Conservation (phyloP, 2,329 filamentous ascomycete genomes). For the Pezicula radicicola region DNA sequence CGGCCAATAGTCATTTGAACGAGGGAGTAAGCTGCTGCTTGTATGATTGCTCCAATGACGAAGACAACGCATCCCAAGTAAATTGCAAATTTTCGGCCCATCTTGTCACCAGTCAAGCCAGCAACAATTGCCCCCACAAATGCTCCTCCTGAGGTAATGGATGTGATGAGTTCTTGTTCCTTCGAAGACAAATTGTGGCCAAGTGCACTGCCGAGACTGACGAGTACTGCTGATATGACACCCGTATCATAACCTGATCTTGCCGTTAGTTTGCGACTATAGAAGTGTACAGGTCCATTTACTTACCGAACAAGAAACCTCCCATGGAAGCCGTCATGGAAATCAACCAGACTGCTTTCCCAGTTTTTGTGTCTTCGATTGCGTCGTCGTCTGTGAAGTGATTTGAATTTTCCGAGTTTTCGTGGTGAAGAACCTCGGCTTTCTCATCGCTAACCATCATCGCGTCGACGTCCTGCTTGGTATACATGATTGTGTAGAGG, state of each 20-base stretch:
- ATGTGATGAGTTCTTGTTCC: conserved; percentile 50
- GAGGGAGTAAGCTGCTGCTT: conserved; percentile 33
- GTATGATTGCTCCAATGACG: conserved; percentile 33
- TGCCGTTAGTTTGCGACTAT: conserved; percentile 18
- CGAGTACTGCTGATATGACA: conserved; percentile 41
- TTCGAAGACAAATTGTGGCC: conserved; percentile 33
- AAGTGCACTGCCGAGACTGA: conserved; percentile 36
- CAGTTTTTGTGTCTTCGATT: conserved; percentile 35
- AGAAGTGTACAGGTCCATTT: background rate
- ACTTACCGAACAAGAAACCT: conserved; percentile 58
- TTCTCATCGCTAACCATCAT: conserved; percentile 10
- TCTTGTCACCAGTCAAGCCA: conserved; percentile 33
- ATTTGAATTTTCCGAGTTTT: conserved; percentile 5
- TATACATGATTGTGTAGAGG: background rate
- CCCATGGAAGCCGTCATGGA: conserved; percentile 62
- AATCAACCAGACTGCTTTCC: conserved; percentile 53
- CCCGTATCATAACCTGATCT: conserved; percentile 42
- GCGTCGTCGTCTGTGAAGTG: conserved; percentile 14
- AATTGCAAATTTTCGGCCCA: conserved; percentile 37
- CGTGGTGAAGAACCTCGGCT: conserved; percentile 4
- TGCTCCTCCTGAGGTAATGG: conserved; percentile 45
- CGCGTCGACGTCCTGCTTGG: background rate
- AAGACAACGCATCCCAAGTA: conserved; percentile 38
- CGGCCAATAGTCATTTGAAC: conserved; percentile 41
- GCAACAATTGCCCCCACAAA: conserved; percentile 39